Base-by-base conservation (phyloP, 495 filamentous ascomycete genomes). In the Cudoniella acicularis region DNA sequence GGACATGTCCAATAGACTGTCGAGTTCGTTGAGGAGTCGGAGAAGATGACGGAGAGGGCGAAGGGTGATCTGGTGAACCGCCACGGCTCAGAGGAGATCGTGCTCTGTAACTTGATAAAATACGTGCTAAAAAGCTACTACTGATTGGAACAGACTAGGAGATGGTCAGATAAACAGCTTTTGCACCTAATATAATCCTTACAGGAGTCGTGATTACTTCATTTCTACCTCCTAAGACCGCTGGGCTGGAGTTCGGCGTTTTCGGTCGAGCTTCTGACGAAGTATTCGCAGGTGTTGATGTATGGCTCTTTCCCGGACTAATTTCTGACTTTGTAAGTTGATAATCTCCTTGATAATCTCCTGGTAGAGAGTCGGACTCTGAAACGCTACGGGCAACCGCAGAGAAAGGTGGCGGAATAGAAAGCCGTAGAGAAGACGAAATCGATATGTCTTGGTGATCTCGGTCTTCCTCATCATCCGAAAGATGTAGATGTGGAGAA, bases 291-390 rank as follows among this genome's bases (percentile, higher is more conserved):
- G 13, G 30, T 36, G 30, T 13, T 36, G 30, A 36, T n/a, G 30
- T 36, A 6, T 36, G 30, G 30, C 4, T 6, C n/a, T n/a, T n/a
- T n/a, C 30, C 30, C 30, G 30, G 30, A 36, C 13, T 36, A 13
- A 36, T 6, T 13, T 36, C 13, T n/a, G n/a, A n/a, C 6, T 36
- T 13, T 36, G 30, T 36, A 13, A 9, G 18, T 16, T 46, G 3
- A 46, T 46, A 9, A n/a, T 16, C 6, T n/a, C 13, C 6, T 46
- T n/a, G n/a, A 10, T 68, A 56, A 40, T 48, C 41, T 18, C 22
- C 30, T 27, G 72, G 76, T 77, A 56, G 77, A 77, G 67, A 75
- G 70, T 58, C 80, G 68, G 47, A 77, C 74, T 69, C 78, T 71
- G 71, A 84, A 73, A 70, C 75, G 70, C 20, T 77, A 77, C 51